These are phyloP conservation scores for Phialemoniopsis sp. DNA, from an alignment of 2,329 filamentous ascomycete genomes.

Conservation along the genomic window DNA sequence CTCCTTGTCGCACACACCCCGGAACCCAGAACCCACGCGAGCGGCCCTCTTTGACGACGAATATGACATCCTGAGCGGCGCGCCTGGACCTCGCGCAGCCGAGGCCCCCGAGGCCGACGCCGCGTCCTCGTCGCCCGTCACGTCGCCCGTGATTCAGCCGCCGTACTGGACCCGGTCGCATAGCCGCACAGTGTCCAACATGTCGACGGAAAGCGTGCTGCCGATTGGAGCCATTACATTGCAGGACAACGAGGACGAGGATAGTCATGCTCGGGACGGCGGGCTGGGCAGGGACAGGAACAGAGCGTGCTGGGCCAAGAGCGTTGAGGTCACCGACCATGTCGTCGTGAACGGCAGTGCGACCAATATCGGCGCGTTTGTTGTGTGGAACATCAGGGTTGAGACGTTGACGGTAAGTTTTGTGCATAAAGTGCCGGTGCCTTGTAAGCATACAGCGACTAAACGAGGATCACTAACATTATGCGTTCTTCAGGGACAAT, in stretches of 20 bases:
- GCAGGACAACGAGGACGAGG: conserved; percentile 50
- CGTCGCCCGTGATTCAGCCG: conserved; percentile 28
- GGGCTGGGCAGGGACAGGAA: conserved; percentile 29
- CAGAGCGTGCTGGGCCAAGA: conserved; percentile 61
- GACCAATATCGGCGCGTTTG: conserved; percentile 75
- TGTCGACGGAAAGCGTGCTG: conserved; percentile 45
- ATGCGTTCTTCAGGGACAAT: conserved; percentile 43
- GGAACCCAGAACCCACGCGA: background rate
- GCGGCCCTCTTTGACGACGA: background rate
- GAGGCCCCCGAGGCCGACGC: background rate
- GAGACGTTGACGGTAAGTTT: conserved; percentile 74
- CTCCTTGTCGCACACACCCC: background rate
- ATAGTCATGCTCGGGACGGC: background rate
- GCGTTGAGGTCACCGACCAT: conserved; percentile 55
- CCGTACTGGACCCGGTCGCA: conserved; percentile 39
- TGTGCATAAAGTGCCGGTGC: no score
- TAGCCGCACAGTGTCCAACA: conserved; percentile 28
- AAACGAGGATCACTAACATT: conserved; percentile 12
- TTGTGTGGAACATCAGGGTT: conserved; percentile 89
- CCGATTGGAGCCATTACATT: conserved; percentile 53
- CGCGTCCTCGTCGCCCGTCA: conserved; percentile 12
- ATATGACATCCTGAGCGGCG: conserved; percentile 1
- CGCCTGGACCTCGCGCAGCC: background rate
- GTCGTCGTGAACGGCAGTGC: conserved; percentile 53
- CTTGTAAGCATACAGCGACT: background rate